Percentiles rank a stretch among this genome's conserved stretches.
Evolutionary conservation across 306 rosid species (phyloP).

Genomic region (Prunus persica): Prunus_persica_NCBIv2 NC_034011.1:26680501-26681000

Average conservation of each 20-base stretch:
- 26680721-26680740: slow-evolving; percentile 63
- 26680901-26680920: slow-evolving; percentile 70
- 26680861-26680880: slow-evolving; percentile 70
- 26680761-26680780: slow-evolving; percentile 40
- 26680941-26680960: slow-evolving; percentile 94
- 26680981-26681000: slow-evolving; percentile 94
- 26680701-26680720: slow-evolving; percentile 74
- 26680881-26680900: slow-evolving; percentile 54
- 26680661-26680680: slow-evolving; percentile 31
- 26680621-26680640: slow-evolving; percentile 36
- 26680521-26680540: slow-evolving; percentile 24
- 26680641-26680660: slow-evolving; percentile 25
- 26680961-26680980: slow-evolving; percentile 89
- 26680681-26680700: slow-evolving; percentile 34
- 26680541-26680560: slow-evolving; percentile 31
- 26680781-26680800: slow-evolving; percentile 45
- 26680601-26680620: slow-evolving; percentile 31
- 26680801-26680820: slow-evolving; percentile 44
- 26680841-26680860: slow-evolving; percentile 60
- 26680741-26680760: slow-evolving; percentile 41
- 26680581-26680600: slow-evolving; percentile 23
- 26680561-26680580: slow-evolving; percentile 30
- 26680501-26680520: slow-evolving; percentile 31
- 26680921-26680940: slow-evolving; percentile 75
- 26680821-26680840: slow-evolving; percentile 42